Base-by-base conservation (phyloP, 2,329 filamentous ascomycete species). In the Colletotrichum tofieldiae region DNA sequence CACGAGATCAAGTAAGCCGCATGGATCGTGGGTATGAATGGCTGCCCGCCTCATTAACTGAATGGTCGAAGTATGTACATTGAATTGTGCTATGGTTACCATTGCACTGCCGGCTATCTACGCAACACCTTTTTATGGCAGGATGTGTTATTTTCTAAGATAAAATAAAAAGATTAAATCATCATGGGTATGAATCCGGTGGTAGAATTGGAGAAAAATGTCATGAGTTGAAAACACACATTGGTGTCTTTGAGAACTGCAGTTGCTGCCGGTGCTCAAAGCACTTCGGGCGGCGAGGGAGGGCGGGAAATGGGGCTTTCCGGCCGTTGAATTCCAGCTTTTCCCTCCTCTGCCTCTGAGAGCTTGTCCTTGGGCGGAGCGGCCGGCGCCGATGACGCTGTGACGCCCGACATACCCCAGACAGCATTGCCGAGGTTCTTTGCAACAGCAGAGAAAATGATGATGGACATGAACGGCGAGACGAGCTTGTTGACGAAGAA, bases 321-420 rank as follows among this genome's bases (percentile, higher is more conserved):
- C 23, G 60, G 60, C 47, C 35, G 35, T 14, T 54, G 35, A 6
- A 29, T 32, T 9, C 60, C 60, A 2, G 12, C 47, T 18, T 54
- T 63, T 23, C 60, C 60, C 35, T 54, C 60, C 16, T 63, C 60
- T n/a, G 47, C 47, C 16, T 63, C 18, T 1, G 60, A 63, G 2
- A 63, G 37, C 35, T 54, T 41, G 18, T 63, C 47, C 26, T 54
- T 41, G 47, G 47, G 6, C n/a, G 37, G 5, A 3, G 23, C 1
- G 5, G 47, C 35, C 2, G 60, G 35, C 14, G 47, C 23, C 12
- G 60, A 54, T 9, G 60, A 63, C 18, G 60, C 47, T 1, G 60
- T 63, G 18, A 63, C 60, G n/a, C 60, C 60, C 23, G 60, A 63
- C 35, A 63, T 63, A 11, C 60, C 60, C 60, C 60, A 63, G 35